Evolutionary conservation across 2,329 filamentous ascomycete species (phyloP), one percentile per base, ranked within the genome.

Genomic region (Diaporthe citri): DNA sequence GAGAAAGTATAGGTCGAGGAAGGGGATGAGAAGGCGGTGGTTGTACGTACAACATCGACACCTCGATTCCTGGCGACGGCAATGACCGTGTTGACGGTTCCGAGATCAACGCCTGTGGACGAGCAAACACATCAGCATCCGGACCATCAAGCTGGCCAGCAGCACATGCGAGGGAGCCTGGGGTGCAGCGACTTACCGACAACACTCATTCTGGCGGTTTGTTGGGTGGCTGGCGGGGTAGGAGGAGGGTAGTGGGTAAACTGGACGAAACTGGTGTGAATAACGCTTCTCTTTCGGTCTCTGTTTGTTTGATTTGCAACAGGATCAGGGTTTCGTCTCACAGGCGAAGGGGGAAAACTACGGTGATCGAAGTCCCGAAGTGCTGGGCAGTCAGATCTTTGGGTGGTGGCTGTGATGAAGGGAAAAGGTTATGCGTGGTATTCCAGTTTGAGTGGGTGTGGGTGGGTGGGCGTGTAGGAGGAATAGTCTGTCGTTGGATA

Each of bases 1-100:
- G 51, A 46, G n/a, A 2, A 20, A 52, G 12, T n/a, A 20, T 2
- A n/a, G 36, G 36, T 13, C 20, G 52, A n/a, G 43, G 31, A 48
- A 73, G 70, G 55, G 52, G 69, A 69, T 39, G 64, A 73, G 57
- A 34, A 71, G 71, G 39, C 7, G 59, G 25, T 2, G 75, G 77
- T 78, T 78, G 80, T 83, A 97, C 95, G 84, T 91, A 98, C 95
- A 85, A 99, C 97, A 90, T 99, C 97, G 86, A 99, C 97, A 88
- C 97, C 97, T 85, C 97, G 96, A 87, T 98, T 98, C 86, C 97
- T 93, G 84, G 97, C 97, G 86, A 98, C 96, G 85, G 96, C 96
- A 87, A 98, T 94, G 83, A 97, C 96, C 85, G 96, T 98, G 91
- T 97, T 98, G 85, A 97, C 92, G 80, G 95, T 95, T 88, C 96